Base-by-base conservation (phyloP, 495 filamentous ascomycete species). In the Xylaria bambusicola region DNA sequence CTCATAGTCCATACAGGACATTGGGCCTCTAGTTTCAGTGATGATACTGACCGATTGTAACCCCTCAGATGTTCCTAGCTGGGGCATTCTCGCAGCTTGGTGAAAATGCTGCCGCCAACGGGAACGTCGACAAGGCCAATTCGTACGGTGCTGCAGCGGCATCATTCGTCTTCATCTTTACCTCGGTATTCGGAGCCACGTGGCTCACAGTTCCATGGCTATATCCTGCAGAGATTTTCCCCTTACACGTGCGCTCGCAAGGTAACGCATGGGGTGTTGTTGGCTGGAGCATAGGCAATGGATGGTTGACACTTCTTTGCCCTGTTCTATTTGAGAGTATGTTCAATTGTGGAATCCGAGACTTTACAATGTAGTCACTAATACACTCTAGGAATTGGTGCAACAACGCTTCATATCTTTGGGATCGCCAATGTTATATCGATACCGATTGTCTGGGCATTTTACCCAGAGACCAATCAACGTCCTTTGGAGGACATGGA, bases 261-360 rank as follows among this genome's bases (percentile, higher is more conserved):
- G 87, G 87, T 18, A 89, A 88, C 48, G 84, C 87, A n/a, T 89
- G 86, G 84, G 86, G 87, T 62, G 87, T 89, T 0, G 80, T 90
- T 2, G 86, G 87, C 15, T 90, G 87, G 86, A 83, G 79, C 55
- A 88, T 90, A 36, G 86, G 85, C n/a, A 88, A 88, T 58, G 86
- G 84, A 36, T 87, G 84, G 83, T 46, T 74, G 68, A 86, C 82
- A 0, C 79, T 88, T 6, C 73, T 88, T 4, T 86, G 83, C 50
- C 86, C 86, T 1, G 78, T 85, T 5, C 85, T 88, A 76, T 88
- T 89, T 68, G 21, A 61, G 3, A 64, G 68, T 71, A 65, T 62
- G 66, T 61, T 47, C 13, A 10, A n/a, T n/a, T n/a, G n/a, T n/a
- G n/a, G n/a, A n/a, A n/a, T n/a, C n/a, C n/a, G n/a, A n/a, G n/a